Evolutionary conservation across 345 rosid genomes (phyloP).

Genomic region (Gossypium rotundifolium): DNA sequence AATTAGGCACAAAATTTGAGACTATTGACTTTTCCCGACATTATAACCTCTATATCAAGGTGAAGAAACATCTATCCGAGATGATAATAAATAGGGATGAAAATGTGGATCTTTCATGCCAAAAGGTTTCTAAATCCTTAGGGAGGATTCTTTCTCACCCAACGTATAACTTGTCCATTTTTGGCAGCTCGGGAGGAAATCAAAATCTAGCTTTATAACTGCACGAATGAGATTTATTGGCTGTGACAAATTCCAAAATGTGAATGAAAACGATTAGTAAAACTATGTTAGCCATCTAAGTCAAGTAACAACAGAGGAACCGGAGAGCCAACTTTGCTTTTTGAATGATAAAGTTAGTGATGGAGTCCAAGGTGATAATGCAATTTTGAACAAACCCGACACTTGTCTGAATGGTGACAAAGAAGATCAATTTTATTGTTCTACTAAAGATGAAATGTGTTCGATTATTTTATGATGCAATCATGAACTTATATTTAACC

Average conservation of each 20-base stretch:
- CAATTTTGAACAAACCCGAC: slow-evolving; percentile 18
- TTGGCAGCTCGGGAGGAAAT: slow-evolving; percentile 57
- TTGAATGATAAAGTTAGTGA: slow-evolving; percentile 22
- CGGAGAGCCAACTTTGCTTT: slow-evolving; percentile 26
- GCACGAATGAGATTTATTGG: slow-evolving; percentile 44
- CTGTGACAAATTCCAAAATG: slow-evolving; percentile 30
- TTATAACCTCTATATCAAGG: slow-evolving; percentile 74
- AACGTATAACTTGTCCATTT: slow-evolving; percentile 54
- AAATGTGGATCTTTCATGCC: slow-evolving; percentile 34
- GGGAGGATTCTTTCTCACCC: slow-evolving; percentile 82
- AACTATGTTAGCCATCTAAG: slow-evolving; percentile 28
- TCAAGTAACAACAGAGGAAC: slow-evolving; percentile 14
- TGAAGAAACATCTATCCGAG: slow-evolving; percentile 87
- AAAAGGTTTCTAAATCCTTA: slow-evolving; percentile 46
- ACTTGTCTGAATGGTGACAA: slow-evolving; percentile 23
- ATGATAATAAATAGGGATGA: slow-evolving; percentile 55
- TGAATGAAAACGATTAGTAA: slow-evolving; percentile 36
- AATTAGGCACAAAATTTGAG: slow-evolving; percentile 23
- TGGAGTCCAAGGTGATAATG: slow-evolving; percentile 19
- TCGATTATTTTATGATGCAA: slow-evolving; percentile 11
- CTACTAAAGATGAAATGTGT: slow-evolving; percentile 20
- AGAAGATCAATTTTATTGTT: slow-evolving; percentile 22
- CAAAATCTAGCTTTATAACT: slow-evolving; percentile 36
- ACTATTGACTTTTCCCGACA: slow-evolving; percentile 31
- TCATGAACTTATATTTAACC: not conserved